phyloP scores from a whole-genome alignment of 768 basidiomycete genomes.

The Mrakia gelida region DNA sequence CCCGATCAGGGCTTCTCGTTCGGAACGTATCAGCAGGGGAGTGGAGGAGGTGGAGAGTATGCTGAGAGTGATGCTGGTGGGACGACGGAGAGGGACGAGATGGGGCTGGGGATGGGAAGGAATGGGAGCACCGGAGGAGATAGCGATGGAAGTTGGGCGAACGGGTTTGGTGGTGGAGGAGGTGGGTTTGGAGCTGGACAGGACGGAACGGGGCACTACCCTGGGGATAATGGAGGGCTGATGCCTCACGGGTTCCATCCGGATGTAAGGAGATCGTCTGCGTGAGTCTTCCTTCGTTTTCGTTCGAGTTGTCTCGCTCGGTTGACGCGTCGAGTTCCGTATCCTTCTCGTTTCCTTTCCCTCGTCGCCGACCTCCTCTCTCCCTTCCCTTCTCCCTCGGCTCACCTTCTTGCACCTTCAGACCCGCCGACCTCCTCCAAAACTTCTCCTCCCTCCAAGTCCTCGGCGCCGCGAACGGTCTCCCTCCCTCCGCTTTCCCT shows the following conservation, averaged over 20 bases:
- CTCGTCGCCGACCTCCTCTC: not conserved
- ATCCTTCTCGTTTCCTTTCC: not conserved
- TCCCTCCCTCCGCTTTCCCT: not conserved
- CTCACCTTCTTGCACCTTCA: not conserved
- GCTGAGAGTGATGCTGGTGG: not conserved
- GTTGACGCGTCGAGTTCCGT: not conserved
- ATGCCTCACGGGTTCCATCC: conserved; percentile 15
- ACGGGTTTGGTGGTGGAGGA: not conserved
- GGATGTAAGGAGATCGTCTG: conserved; percentile 11
- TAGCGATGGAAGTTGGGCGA: not conserved
- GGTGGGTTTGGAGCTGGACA: not conserved
- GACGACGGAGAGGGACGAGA: not conserved
- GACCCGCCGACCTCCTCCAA: conserved; percentile 18
- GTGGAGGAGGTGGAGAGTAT: not conserved
- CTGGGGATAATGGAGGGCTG: not conserved
- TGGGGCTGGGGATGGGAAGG: not conserved
- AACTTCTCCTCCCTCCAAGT: conserved; percentile 16
- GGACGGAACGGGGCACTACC: not conserved
- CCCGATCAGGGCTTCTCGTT: conserved; percentile 23
- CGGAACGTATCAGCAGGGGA: conserved; percentile 6
- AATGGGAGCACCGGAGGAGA: not conserved
- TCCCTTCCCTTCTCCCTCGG: too few relatives aligned
- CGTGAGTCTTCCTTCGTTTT: conserved; percentile 12
- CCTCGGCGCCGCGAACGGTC: not conserved
- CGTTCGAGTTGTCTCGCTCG: too few relatives aligned